Evolutionary conservation across 345 rosid genomes (phyloP).

Genomic region (Erucastrum elatum): DNA sequence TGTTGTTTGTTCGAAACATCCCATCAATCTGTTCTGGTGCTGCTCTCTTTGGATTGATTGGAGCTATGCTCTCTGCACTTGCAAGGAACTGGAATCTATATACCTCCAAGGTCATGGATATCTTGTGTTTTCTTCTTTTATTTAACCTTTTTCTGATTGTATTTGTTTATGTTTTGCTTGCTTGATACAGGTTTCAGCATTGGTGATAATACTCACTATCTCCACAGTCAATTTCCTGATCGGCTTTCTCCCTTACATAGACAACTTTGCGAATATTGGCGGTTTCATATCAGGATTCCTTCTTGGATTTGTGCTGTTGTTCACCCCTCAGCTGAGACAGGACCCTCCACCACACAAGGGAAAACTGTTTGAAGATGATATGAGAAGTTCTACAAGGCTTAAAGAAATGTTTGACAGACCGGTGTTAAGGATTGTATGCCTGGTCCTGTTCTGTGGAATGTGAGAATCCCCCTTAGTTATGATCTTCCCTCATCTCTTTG

Average conservation of each 20-base stretch:
- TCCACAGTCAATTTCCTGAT: constrained; percentile 53
- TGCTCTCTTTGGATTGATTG: constrained; percentile 74
- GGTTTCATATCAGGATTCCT: constrained; percentile 75
- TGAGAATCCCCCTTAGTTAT: constrained; percentile 42
- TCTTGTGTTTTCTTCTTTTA: constrained; percentile 6
- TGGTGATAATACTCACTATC: constrained; percentile 49
- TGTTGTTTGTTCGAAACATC: constrained; percentile 60
- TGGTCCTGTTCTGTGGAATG: constrained; percentile 56
- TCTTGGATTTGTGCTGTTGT: constrained; percentile 68
- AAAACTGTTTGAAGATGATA: constrained; percentile 48
- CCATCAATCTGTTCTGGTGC: constrained; percentile 68
- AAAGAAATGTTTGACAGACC: constrained; percentile 75
- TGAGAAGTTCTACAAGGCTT: constrained; percentile 47
- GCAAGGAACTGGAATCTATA: constrained; percentile 66
- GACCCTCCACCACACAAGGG: constrained; percentile 46
- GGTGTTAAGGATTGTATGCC: constrained; percentile 54
- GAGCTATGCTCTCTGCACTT: constrained; percentile 73
- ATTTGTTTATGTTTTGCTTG: neutral
- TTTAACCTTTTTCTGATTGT: constrained; percentile 4
- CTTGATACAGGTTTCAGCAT: constrained; percentile 62
- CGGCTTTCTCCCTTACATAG: constrained; percentile 73
- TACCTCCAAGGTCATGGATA: constrained; percentile 55
- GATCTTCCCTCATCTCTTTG: neutral
- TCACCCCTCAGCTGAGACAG: constrained; percentile 58
- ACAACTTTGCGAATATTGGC: constrained; percentile 74